Evolutionary conservation across 176 grass and related monocot genomes (phyloP).

Genomic region (Oropetium thomaeum): DNA sequence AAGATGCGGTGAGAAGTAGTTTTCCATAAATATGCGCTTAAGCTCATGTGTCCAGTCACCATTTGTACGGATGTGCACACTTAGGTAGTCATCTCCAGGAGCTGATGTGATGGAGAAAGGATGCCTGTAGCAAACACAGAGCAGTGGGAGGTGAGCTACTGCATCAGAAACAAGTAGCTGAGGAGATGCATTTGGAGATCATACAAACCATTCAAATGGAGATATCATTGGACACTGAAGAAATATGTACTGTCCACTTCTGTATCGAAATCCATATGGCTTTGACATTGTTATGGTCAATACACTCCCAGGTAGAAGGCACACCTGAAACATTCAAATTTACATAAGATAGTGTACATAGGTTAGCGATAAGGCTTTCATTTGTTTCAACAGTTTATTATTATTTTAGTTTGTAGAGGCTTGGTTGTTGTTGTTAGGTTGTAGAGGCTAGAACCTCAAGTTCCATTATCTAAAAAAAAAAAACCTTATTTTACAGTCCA

Average conservation of each 20-base stretch:
- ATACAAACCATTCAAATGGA: constrained; percentile 88
- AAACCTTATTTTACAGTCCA: too few species aligned
- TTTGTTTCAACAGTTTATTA: background rate
- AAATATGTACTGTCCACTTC: constrained; percentile 98
- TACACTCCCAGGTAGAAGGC: constrained; percentile 84
- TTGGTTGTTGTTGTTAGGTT: too few species aligned
- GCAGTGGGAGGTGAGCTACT: constrained; percentile 21
- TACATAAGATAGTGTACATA: constrained; percentile 8
- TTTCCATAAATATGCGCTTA: constrained; percentile 84
- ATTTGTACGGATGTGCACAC: constrained; percentile 88
- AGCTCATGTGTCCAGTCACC: constrained; percentile 99
- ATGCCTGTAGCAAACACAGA: constrained; percentile 61
- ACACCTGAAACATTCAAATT: constrained; percentile 55
- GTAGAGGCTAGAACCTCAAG: too few species aligned
- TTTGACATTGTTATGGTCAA: constrained; percentile 99
- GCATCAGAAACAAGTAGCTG: background rate
- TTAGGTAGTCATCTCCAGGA: constrained; percentile 90
- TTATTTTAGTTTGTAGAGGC: too few species aligned
- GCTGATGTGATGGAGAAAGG: constrained; percentile 99
- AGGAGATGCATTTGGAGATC: background rate
- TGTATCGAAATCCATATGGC: constrained; percentile 91
- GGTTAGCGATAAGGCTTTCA: background rate
- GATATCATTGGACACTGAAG: constrained; percentile 92
- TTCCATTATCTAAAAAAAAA: too few species aligned
- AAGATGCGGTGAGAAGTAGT: constrained; percentile 63